Percentiles rank a stretch among this genome's conserved stretches.
Conservation (phyloP, 805 yeast species). For the Wickerhamiella alocasiicola region DNA sequence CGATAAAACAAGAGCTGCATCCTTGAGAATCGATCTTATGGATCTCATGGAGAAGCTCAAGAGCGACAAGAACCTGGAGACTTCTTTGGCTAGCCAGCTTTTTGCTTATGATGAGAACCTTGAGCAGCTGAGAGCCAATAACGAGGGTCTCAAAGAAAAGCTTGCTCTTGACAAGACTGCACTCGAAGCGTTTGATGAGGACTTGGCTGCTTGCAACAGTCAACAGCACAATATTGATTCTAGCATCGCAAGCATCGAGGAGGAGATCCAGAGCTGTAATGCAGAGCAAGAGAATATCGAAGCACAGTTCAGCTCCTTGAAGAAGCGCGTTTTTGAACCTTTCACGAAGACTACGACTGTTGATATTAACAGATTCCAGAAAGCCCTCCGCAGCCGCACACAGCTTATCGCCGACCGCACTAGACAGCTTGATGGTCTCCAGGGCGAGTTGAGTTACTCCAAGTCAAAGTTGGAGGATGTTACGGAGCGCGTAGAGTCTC, state of each 20-base stretch:
- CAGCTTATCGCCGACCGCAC: constrained; percentile 12
- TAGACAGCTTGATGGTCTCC: constrained; percentile 27
- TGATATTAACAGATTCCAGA: constrained; percentile 16
- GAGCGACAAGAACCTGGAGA: constrained; percentile 5
- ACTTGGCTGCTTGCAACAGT: background rate
- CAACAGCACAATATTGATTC: background rate
- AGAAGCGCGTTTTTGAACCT: constrained; percentile 9
- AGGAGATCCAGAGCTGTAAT: constrained; percentile 1
- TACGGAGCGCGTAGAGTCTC: constrained; percentile 23
- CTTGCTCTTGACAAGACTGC: background rate
- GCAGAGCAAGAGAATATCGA: constrained; percentile 11
- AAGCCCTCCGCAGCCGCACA: constrained; percentile 1
- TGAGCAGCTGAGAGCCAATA: background rate
- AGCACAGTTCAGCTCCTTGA: background rate
- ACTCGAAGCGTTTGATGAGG: background rate
- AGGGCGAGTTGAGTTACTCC: constrained; percentile 19
- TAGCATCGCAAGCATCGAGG: background rate
- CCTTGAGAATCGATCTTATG: constrained; percentile 14
- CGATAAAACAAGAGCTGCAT: constrained; percentile 16
- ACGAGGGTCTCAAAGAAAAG: background rate
- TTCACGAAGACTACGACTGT: constrained; percentile 15
- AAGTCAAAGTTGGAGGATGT: constrained; percentile 24
- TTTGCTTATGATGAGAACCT: background rate
- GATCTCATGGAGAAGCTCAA: constrained; percentile 21
- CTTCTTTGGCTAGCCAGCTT: background rate